These are phyloP conservation scores for Entomortierella beljakovae DNA, from an alignment of 192 early-diverging fungal genomes.

Conservation along the genomic window DNA sequence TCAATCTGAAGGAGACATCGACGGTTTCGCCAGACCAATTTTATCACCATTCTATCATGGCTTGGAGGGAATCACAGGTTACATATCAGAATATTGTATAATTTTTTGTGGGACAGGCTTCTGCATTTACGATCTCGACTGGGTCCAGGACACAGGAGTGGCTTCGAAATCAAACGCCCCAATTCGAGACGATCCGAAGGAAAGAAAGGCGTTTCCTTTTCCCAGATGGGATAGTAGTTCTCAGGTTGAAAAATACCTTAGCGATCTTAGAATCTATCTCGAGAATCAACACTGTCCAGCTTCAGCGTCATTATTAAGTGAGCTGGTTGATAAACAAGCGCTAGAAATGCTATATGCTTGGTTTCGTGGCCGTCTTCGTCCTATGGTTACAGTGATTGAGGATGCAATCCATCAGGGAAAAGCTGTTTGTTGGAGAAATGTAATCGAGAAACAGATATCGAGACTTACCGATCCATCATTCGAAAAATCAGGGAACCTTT, in stretches of 20 bases:
- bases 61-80: neutral
- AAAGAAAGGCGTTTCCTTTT: neutral
- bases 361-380: neutral
- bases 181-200: neutral
- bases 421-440: neutral
- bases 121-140: neutral
- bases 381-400: neutral
- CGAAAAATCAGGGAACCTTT: neutral
- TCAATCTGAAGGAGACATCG: neutral
- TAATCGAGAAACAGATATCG: neutral
- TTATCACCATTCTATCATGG: slow-evolving; percentile 5
- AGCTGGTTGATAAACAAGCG: neutral
- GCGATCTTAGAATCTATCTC: neutral
- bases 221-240: neutral
- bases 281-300: neutral
- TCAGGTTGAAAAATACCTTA: neutral
- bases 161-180: neutral
- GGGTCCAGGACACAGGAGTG: neutral
- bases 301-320: neutral
- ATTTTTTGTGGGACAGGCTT: neutral
- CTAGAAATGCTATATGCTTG: neutral
- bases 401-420: neutral
- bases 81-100: neutral
- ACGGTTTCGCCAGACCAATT: neutral
- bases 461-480: neutral